Evolutionary conservation across 495 filamentous ascomycete species (phyloP).

Genomic region (Hypoxylon trugodes): DNA sequence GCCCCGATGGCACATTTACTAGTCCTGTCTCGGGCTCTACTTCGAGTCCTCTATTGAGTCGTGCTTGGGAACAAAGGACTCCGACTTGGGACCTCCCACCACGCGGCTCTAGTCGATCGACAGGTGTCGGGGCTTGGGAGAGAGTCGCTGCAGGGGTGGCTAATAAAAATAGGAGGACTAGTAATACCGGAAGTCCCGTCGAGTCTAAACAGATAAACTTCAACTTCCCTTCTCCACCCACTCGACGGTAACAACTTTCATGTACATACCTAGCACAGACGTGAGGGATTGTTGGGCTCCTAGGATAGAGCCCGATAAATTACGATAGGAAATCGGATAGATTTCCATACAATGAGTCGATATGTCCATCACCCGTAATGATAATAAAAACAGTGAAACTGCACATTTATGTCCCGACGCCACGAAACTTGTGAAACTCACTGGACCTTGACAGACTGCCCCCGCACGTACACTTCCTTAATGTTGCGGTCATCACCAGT

Average conservation of each 20-base stretch:
- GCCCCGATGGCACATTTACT: conserved; percentile 30
- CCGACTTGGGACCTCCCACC: conserved; percentile 27
- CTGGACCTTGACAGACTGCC: conserved; percentile 58
- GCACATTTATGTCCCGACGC: too few relatives aligned
- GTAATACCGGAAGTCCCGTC: conserved; percentile 43
- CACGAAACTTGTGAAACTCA: not conserved
- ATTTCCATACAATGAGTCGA: too few relatives aligned
- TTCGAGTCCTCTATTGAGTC: conserved; percentile 46
- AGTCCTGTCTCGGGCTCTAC: conserved; percentile 48
- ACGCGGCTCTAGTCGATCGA: conserved; percentile 16
- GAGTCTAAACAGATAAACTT: conserved; percentile 42
- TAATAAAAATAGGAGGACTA: conserved; percentile 31
- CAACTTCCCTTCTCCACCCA: conserved; percentile 42
- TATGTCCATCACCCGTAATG: too few relatives aligned
- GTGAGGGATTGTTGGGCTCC: not conserved
- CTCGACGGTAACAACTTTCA: conserved; percentile 18
- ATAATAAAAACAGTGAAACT: too few relatives aligned
- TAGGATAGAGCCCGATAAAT: too few relatives aligned
- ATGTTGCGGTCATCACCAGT: conserved; percentile 73
- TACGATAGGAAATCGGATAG: too few relatives aligned
- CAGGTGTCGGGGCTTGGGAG: conserved; percentile 28
- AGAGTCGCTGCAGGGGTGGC: conserved; percentile 26
- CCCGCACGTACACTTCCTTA: conserved; percentile 63
- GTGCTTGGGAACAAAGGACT: conserved; percentile 35
- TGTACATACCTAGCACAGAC: conserved; percentile 11